Evolutionary conservation across 2,329 filamentous ascomycete species (phyloP).

Genomic region (Aspergillus phoenicis): DNA sequence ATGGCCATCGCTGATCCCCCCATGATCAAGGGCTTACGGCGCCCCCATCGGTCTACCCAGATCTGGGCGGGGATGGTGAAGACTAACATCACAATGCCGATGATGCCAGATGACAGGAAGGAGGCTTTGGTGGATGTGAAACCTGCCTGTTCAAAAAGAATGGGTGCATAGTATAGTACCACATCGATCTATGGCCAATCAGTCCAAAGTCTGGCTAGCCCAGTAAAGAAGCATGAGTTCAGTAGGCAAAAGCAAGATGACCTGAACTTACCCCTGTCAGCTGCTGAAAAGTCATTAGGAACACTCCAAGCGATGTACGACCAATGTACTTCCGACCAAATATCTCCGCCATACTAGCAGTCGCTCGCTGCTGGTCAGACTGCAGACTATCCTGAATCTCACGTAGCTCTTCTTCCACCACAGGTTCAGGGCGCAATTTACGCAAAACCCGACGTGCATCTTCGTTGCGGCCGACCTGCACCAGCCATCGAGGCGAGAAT

Average conservation of each 20-base stretch:
- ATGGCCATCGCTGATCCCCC: constrained; percentile 30
- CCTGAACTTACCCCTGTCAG: constrained; percentile 14
- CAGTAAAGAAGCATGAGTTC: background rate
- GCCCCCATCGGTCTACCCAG: constrained; percentile 34
- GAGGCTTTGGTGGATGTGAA: constrained; percentile 25
- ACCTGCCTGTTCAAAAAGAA: constrained; percentile 34
- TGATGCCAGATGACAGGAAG: constrained; percentile 33
- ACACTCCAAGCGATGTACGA: constrained; percentile 15
- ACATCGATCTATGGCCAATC: constrained; percentile 13
- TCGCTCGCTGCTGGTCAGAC: constrained; percentile 13
- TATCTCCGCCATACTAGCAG: constrained; percentile 17
- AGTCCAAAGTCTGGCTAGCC: too few relatives aligned
- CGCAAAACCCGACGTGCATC: constrained; percentile 12
- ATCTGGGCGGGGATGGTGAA: constrained; percentile 34
- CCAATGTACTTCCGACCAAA: constrained; percentile 17
- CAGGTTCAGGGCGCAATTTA: constrained; percentile 1
- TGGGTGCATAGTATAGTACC: constrained; percentile 34
- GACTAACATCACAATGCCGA: constrained; percentile 33
- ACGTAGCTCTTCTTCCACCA: constrained; percentile 14
- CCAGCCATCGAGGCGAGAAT: constrained; percentile 20
- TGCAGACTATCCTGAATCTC: constrained; percentile 25
- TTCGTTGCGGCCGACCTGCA: constrained; percentile 7
- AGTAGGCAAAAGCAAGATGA: background rate
- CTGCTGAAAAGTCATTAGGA: constrained; percentile 21
- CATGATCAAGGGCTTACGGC: constrained; percentile 30